Evolutionary conservation across 805 yeast species (phyloP), one percentile per base, ranked within the genome.

Genomic region (Phaffomyces thermotolerans): DNA sequence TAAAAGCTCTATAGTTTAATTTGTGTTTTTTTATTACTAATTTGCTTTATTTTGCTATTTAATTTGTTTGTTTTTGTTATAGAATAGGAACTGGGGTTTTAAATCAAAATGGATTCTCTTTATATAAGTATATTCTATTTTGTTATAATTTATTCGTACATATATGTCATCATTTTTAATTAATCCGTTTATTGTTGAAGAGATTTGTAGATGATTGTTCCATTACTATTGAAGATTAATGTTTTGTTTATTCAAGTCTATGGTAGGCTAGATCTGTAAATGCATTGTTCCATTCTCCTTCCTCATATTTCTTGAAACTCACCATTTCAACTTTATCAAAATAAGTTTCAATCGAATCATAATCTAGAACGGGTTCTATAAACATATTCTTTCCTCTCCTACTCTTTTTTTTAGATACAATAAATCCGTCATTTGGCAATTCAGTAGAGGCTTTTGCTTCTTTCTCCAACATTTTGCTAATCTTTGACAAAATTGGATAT

Each of bases 251-350:
- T 40, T 37, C 33, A 13, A 49, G 35, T 10, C 44, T 38, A 45
- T 76, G 81, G 13, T 69, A 62, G 6, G 80, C 66, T 15, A 77
- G 52, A 51, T 77, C 81, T 1, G 78, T 68, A 51, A 77, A 77
- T 17, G 81, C 63, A 45, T 73, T 74, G 2, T 67, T 60, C 80
- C 80, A 76, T 1, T 60, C 63, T 1, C 69, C 72, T 14, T 56
- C 59, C 42, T 59, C 55, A 24, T 48, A 52, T 8, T 58, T 47
- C 20, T 42, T 51, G 40, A 53, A 60, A 27, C 58, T 52, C 0
- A 18, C 42, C 8, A 66, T 44, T 2, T 41, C 10, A 1, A 64
- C 52, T 1, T 41, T 39, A 1, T 43, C 39, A 47, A 72, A 73
- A 52, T 71, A 71, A 13, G 60, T 41, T 1, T 49, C 48, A 4